These are phyloP conservation scores for Prosopis cineraria DNA, from an alignment of 306 rosid genomes.

Conservation along the genomic window DNA sequence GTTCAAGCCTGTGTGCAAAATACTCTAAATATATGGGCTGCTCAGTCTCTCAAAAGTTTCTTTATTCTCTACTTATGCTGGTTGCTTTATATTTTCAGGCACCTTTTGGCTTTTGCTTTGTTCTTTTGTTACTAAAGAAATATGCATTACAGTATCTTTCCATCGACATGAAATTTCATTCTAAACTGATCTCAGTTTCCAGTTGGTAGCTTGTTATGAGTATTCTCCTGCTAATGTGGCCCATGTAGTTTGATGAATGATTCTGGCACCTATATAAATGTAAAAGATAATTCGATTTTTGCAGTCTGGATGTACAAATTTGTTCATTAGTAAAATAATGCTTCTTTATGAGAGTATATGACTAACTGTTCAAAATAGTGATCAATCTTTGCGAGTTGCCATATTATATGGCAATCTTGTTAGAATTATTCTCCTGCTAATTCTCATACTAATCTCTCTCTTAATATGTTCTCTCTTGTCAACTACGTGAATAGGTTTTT, in stretches of 20 bases:
- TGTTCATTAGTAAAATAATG: no score
- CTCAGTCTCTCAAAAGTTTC: not conserved
- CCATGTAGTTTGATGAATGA: not conserved
- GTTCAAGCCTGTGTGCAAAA: not conserved
- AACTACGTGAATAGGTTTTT: conserved; percentile 46
- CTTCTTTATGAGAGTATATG: not conserved
- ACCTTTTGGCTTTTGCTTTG: not conserved
- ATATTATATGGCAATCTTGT: no score
- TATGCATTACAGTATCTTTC: not conserved
- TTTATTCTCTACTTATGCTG: not conserved
- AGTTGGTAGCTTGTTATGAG: not conserved
- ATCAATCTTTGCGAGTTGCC: not conserved
- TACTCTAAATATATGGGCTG: not conserved
- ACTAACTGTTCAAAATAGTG: not conserved
- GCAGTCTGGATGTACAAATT: conserved; percentile 26
- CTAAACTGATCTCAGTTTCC: not conserved
- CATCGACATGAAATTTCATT: not conserved
- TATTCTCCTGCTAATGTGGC: not conserved
- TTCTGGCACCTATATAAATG: not conserved
- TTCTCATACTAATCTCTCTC: no score
- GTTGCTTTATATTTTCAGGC: not conserved
- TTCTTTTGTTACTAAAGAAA: not conserved
- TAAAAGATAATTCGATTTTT: not conserved
- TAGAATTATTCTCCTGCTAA: no score
- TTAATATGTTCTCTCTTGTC: not conserved